A percentile compares a stretch with the other conserved stretches of the same genome.
phyloP scores from a whole-genome alignment of 306 rosid genomes.

The Trifolium subterraneum region DNA sequence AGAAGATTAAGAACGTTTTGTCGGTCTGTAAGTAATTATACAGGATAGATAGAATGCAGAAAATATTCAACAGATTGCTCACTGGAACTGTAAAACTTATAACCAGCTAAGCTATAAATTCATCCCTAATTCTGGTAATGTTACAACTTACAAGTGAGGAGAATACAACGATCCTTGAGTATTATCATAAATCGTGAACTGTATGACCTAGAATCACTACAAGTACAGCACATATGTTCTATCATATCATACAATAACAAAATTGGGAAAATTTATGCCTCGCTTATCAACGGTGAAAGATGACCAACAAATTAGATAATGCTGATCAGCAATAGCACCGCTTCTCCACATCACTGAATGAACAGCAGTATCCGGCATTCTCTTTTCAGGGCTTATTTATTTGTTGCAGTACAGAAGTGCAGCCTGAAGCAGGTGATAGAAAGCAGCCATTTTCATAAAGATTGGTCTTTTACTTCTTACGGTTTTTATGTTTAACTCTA shows the following conservation, averaged over 20 bases:
- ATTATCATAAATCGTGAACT: slow-evolving; percentile 42
- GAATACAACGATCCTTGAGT: slow-evolving; percentile 38
- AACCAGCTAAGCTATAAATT: slow-evolving; percentile 45
- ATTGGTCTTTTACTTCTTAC: slow-evolving; percentile 64
- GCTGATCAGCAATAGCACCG: slow-evolving; percentile 38
- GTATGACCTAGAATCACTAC: slow-evolving; percentile 47
- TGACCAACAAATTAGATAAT: slow-evolving; percentile 23
- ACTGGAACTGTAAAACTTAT: slow-evolving; percentile 30
- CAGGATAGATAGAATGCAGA: background rate
- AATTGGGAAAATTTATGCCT: slow-evolving; percentile 59
- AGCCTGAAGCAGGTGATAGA: slow-evolving; percentile 30
- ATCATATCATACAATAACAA: slow-evolving; percentile 54
- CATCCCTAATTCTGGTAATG: slow-evolving; percentile 52
- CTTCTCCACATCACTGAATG: slow-evolving; percentile 38
- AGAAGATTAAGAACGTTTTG: background rate
- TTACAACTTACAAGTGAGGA: slow-evolving; percentile 77
- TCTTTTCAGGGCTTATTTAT: slow-evolving; percentile 33
- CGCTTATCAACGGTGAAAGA: slow-evolving; percentile 37
- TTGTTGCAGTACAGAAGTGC: slow-evolving; percentile 22
- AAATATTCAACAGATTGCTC: slow-evolving; percentile 30
- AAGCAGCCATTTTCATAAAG: slow-evolving; percentile 27
- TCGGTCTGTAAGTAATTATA: background rate
- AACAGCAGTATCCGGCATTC: slow-evolving; percentile 36
- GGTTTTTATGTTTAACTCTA: slow-evolving; percentile 54
- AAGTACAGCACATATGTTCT: slow-evolving; percentile 49